Evolutionary conservation across 2,329 filamentous ascomycete species (phyloP).

Genomic region (Trichoderma sp.): DNA sequence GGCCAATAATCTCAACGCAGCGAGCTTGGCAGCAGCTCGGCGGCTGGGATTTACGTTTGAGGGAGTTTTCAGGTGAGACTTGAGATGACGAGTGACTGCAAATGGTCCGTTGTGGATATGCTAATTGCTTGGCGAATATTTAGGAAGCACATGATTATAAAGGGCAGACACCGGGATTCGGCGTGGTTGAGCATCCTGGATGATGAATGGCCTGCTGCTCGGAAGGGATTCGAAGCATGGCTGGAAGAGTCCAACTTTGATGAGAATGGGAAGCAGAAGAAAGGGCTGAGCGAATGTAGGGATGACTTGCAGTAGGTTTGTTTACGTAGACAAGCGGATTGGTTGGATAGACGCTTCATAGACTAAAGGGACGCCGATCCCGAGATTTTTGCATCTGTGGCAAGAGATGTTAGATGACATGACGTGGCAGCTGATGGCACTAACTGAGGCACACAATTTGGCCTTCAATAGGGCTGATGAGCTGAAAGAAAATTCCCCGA

Average conservation of each 20-base stretch:
- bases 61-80: conserved; percentile 56
- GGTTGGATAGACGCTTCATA: background rate
- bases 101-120: background rate
- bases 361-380: background rate
- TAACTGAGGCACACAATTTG: background rate
- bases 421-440: background rate
- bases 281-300: conserved; percentile 45
- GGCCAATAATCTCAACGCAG: conserved; percentile 59
- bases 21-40: conserved; percentile 57
- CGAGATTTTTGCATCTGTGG: background rate
- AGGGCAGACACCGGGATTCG: conserved; percentile 61
- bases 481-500: background rate
- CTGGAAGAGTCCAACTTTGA: conserved; percentile 60
- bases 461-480: background rate
- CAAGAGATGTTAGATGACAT: background rate
- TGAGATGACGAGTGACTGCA: conserved; percentile 29
- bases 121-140: background rate
- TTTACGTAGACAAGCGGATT: background rate
- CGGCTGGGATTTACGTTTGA: conserved; percentile 63
- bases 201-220: conserved; percentile 59
- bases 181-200: conserved; percentile 63
- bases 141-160: conserved; percentile 62
- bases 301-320: background rate
- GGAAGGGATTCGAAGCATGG: conserved; percentile 57
- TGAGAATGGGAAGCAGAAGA: conserved; percentile 54